Evolutionary conservation across 1,284 basidiomycete species (phyloP).

Genomic region (Mycosarcoma maydis): DNA sequence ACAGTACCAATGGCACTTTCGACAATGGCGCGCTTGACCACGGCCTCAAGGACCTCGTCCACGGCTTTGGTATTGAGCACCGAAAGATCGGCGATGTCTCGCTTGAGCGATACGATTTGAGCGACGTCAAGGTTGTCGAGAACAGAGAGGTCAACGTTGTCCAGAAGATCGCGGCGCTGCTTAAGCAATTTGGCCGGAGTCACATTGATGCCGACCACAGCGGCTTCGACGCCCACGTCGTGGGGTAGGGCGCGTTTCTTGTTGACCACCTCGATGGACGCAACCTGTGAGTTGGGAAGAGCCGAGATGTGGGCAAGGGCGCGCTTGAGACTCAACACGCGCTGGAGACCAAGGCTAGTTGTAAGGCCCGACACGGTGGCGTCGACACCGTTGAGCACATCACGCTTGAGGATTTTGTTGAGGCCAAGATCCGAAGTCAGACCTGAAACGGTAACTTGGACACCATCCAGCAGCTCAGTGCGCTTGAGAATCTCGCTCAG

Average conservation of each 20-base stretch:
- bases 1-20: background rate
- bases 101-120: constrained; percentile 4
- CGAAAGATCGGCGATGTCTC: constrained; percentile 15
- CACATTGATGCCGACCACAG: background rate
- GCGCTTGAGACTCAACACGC: constrained; percentile 10
- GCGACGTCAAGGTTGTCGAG: constrained; percentile 6
- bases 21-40: constrained; percentile 13
- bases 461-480: constrained; percentile 10
- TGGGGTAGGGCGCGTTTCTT: constrained; percentile 4
- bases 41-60: background rate
- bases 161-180: background rate
- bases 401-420: background rate
- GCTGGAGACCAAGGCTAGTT: background rate
- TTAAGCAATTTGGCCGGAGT: background rate
- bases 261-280: constrained; percentile 2
- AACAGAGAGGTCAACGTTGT: background rate
- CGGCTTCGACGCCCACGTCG: background rate
- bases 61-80: constrained; percentile 6
- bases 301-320: constrained; percentile 23
- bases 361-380: constrained; percentile 3
- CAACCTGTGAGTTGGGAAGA: constrained; percentile 14
- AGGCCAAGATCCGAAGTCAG: constrained; percentile 1
- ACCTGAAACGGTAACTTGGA: constrained; percentile 4
- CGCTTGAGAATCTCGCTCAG: constrained; percentile 16
- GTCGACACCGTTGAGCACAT: constrained; percentile 8